Conservation (phyloP, 768 basidiomycete species). For the Suillus tomentosus region DNA sequence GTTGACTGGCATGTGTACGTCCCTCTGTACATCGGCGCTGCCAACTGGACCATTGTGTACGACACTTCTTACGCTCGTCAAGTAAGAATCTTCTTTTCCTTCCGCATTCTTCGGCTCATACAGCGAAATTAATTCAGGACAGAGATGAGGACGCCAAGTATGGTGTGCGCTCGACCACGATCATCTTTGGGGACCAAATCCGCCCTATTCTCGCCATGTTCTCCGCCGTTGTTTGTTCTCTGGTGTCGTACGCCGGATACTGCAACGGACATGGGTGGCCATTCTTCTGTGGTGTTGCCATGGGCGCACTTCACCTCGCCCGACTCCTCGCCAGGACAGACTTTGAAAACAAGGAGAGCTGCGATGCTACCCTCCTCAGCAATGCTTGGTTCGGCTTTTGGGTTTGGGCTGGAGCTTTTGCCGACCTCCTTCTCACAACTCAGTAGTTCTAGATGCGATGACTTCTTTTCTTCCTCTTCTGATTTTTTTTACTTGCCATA, state of each 20-base stretch:
- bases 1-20: slow-evolving; percentile 3
- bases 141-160: slow-evolving; percentile 69
- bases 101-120: slow-evolving; percentile 46
- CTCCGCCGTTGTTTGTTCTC: slow-evolving; percentile 52
- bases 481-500: neutral
- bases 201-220: slow-evolving; percentile 57
- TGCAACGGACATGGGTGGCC: slow-evolving; percentile 42
- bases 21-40: neutral
- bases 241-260: slow-evolving; percentile 49
- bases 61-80: slow-evolving; percentile 2
- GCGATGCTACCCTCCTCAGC: neutral
- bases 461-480: neutral
- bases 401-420: neutral
- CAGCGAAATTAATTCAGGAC: slow-evolving; percentile 58
- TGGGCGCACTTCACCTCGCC: neutral
- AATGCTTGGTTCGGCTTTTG: slow-evolving; percentile 5
- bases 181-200: slow-evolving; percentile 65
- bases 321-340: slow-evolving; percentile 1
- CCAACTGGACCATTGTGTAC: neutral
- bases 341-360: slow-evolving; percentile 3
- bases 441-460: neutral
- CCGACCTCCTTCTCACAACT: neutral
- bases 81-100: neutral
- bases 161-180: slow-evolving; percentile 76
- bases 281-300: neutral